Conservation (phyloP, 305 asterid genomes). For the Solanum aculeatissimum region DNA sequence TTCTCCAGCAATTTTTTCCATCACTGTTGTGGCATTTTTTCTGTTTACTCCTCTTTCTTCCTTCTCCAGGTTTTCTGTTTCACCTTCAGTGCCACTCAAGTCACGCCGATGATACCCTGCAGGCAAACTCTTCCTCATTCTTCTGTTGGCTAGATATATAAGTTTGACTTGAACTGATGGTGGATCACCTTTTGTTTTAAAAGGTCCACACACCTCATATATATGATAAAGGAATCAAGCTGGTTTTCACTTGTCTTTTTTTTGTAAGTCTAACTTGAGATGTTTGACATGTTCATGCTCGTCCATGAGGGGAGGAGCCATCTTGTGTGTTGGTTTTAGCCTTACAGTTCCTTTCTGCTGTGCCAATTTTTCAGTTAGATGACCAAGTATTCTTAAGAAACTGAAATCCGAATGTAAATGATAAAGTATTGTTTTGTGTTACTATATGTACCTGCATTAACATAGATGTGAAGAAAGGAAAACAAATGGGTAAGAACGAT, state of each 20-base stretch:
- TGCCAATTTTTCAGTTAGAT: neutral
- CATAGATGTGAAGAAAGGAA: neutral
- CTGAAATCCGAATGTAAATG: neutral
- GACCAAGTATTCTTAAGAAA: neutral
- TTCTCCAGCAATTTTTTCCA: neutral
- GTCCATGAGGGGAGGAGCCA: neutral
- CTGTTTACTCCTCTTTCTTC: neutral
- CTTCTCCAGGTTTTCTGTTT: neutral
- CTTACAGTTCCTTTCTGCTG: neutral
- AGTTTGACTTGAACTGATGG: neutral
- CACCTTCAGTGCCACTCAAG: neutral
- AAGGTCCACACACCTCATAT: neutral
- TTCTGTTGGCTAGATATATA: neutral
- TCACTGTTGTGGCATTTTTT: neutral
- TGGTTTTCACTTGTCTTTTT: neutral
- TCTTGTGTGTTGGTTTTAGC: neutral
- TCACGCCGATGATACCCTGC: neutral
- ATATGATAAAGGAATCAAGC: neutral
- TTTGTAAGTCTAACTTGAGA: neutral
- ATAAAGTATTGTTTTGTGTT: neutral
- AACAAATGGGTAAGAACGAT: neutral
- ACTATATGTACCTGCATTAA: neutral
- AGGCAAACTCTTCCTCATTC: neutral
- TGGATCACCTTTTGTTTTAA: neutral
- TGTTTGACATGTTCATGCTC: neutral